Evolutionary conservation across 2,329 filamentous ascomycete genomes (phyloP), one percentile per base, ranked within the genome.

Genomic region (Helicocarpus griseus): DNA sequence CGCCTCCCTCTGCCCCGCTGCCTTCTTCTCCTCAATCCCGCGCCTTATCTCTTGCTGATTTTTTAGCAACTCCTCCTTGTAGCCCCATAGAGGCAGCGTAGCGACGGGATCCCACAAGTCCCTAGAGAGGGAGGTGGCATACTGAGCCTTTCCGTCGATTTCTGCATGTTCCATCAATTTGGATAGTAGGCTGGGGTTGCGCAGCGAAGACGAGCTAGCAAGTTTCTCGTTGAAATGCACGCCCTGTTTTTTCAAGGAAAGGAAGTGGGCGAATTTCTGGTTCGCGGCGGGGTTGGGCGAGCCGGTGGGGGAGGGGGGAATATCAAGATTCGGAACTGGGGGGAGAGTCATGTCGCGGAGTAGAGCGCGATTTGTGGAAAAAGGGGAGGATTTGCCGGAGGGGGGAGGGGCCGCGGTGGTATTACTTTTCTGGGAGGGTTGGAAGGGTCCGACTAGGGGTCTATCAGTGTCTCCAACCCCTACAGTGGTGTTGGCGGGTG

Each of bases 201-300:
- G 76, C 26, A 84, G 69, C 1, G 78, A 77, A 2, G 77, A 71
- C 3, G 79, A 81, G 35, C 67, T 69, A 49, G 78, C 75, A 13
- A 85, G 66, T 50, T 81, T 78, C 56, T 78, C 72, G 57, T 85
- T 83, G 69, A 84, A 85, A 63, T 85, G 81, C 21, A 80, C 69
- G 2, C 78, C 78, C 61, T 81, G 76, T 58, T 77, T 77, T 63
- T 84, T 85, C 33, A 84, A 67, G 21, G 76, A 73, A 3, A 84
- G 71, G 54, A 84, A 85, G 56, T 77, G 77, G 45, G 72, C 69
- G 60, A 83, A 79, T 58, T 82, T 83, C 54, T 74, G 73, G 17
- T 77, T 79, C 2, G 74, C 59, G 4, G 61, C 64, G 24, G 68
- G 64, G 46, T 71, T 58, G 4, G 72, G 70, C 36, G 71, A 73